Percentiles rank a stretch among this genome's conserved stretches.
Conservation (phyloP, 1,284 basidiomycete species). For the Abortiporus biennis region DNA sequence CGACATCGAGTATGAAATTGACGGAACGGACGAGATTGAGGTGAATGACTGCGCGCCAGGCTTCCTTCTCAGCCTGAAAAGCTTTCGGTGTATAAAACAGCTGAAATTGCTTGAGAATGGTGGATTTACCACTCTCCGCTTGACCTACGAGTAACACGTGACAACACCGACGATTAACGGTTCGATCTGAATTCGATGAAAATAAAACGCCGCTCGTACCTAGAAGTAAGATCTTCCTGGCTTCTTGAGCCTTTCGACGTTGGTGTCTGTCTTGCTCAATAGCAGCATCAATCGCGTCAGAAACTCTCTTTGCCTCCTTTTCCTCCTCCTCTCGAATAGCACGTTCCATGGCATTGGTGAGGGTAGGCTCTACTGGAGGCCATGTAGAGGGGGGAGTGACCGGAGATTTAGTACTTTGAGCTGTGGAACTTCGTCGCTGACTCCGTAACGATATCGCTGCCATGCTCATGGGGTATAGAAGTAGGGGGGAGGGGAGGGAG, state of each 20-base stretch:
- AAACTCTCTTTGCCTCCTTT: slow-evolving; percentile 44
- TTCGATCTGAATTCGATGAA: not conserved
- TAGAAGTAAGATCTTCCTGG: slow-evolving; percentile 47
- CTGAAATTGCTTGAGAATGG: slow-evolving; percentile 59
- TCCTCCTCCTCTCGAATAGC: slow-evolving; percentile 36
- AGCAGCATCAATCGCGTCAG: slow-evolving; percentile 47
- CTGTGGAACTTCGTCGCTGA: too few species aligned
- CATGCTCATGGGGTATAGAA: too few species aligned
- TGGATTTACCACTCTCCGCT: slow-evolving; percentile 61
- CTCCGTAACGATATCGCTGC: too few species aligned
- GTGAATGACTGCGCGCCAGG: slow-evolving; percentile 56
- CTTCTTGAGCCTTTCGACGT: slow-evolving; percentile 28
- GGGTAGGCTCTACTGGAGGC: slow-evolving; percentile 20
- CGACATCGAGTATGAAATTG: slow-evolving; percentile 47
- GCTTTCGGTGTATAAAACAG: slow-evolving; percentile 51
- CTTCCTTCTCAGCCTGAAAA: slow-evolving; percentile 45
- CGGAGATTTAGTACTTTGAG: too few species aligned
- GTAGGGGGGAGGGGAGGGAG: too few species aligned
- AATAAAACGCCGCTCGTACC: slow-evolving; percentile 34
- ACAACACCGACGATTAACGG: not conserved
- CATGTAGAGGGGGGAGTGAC: slow-evolving; percentile 11
- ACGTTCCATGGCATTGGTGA: slow-evolving; percentile 19
- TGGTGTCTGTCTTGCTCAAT: slow-evolving; percentile 39
- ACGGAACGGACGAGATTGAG: slow-evolving; percentile 56
- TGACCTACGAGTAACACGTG: slow-evolving; percentile 34